phyloP scores from a whole-genome alignment of 2,329 filamentous ascomycete genomes.

The Byssochlamys sp. region DNA sequence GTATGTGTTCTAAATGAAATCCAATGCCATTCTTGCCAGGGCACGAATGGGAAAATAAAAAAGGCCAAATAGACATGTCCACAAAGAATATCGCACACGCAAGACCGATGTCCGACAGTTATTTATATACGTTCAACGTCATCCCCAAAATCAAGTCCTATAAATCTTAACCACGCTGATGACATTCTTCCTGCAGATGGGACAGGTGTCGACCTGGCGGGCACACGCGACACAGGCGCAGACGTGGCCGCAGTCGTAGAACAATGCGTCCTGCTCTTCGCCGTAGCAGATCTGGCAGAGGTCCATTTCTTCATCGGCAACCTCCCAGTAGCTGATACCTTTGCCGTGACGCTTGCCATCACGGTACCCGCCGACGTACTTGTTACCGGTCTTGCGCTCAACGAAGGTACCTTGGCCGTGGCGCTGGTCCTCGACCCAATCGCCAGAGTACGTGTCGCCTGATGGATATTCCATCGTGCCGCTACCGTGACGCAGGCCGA shows the following conservation, averaged over 20 bases:
- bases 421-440: constrained; percentile 37
- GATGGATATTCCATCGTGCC: constrained; percentile 51
- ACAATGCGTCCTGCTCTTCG: constrained; percentile 50
- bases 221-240: constrained; percentile 53
- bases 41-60: constrained; percentile 3
- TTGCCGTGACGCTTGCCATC: constrained; percentile 52
- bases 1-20: neutral
- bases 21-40: neutral
- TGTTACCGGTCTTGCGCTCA: constrained; percentile 49
- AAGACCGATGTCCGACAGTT: neutral
- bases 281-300: constrained; percentile 55
- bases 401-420: constrained; percentile 50
- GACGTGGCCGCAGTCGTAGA: constrained; percentile 56
- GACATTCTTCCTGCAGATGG: constrained; percentile 51
- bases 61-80: neutral
- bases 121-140: neutral
- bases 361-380: constrained; percentile 52
- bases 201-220: constrained; percentile 49
- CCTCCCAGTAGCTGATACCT: constrained; percentile 53
- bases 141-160: constrained; percentile 22
- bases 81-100: neutral
- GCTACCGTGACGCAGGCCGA: constrained; percentile 45
- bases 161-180: constrained; percentile 51
- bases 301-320: constrained; percentile 51
- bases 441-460: constrained; percentile 40